A percentile compares a stretch with the other conserved stretches of the same genome.
phyloP scores from a whole-genome alignment of 2,329 filamentous ascomycete genomes.

The Hymenoscyphus infarciens region DNA sequence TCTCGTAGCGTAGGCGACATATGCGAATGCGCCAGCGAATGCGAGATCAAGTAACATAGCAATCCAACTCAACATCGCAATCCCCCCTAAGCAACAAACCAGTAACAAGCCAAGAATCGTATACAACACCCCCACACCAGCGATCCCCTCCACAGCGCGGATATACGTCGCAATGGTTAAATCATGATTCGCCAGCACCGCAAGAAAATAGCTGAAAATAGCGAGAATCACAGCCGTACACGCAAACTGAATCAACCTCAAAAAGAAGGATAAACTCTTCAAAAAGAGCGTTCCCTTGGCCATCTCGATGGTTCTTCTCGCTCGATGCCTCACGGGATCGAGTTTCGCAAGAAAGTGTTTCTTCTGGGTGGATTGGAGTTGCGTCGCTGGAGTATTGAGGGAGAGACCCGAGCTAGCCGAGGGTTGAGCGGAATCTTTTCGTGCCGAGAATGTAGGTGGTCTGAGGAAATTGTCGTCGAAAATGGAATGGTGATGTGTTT shows the following conservation, averaged over 20 bases:
- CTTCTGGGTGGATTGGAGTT: neutral
- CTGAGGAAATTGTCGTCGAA: neutral
- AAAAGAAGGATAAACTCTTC: constrained; percentile 64
- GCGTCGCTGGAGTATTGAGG: neutral
- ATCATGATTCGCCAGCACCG: constrained; percentile 63
- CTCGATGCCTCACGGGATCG: neutral
- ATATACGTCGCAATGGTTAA: constrained; percentile 60
- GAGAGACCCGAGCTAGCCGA: neutral
- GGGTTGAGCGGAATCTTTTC: neutral
- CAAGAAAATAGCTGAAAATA: constrained; percentile 82
- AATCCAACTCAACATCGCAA: constrained; percentile 67
- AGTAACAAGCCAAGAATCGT: constrained; percentile 67
- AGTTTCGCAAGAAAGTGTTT: neutral
- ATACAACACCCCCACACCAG: constrained; percentile 73
- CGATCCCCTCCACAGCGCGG: constrained; percentile 74
- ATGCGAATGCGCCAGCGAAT: constrained; percentile 76
- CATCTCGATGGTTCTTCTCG: constrained; percentile 43
- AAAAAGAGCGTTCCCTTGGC: constrained; percentile 58
- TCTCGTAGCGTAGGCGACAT: constrained; percentile 72
- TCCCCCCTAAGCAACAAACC: constrained; percentile 75
- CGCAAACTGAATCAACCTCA: constrained; percentile 71
- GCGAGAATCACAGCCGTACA: constrained; percentile 71
- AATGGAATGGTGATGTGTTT: neutral
- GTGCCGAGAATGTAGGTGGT: neutral
- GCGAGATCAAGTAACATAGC: constrained; percentile 72